These are phyloP conservation scores for Physcomitrium patens DNA, from an alignment of 225 moss, liverwort and hornwort genomes.

Conservation along the genomic window DNA sequence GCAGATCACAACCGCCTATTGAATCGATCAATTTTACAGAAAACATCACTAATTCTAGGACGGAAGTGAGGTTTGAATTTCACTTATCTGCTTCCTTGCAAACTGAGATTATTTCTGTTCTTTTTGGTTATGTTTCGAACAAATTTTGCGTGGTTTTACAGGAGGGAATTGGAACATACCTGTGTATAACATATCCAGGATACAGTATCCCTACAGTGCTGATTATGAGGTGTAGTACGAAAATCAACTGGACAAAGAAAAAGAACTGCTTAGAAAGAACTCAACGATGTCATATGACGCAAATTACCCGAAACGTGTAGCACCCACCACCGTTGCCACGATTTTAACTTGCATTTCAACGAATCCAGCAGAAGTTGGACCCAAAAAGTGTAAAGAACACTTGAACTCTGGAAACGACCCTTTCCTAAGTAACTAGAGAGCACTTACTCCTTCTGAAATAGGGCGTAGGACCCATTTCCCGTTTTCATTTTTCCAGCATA, in stretches of 20 bases:
- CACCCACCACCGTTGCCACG: not conserved
- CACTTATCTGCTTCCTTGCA: not conserved
- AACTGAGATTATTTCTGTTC: not conserved
- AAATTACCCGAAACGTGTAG: not conserved
- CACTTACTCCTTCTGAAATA: slow-evolving; percentile 64
- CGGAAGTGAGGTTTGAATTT: not conserved
- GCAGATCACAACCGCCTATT: too few species aligned
- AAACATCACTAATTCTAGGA: not conserved
- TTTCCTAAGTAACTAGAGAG: not conserved
- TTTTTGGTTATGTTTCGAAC: too few species aligned
- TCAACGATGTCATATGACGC: not conserved
- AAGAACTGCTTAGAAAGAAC: not conserved
- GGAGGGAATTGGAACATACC: slow-evolving; percentile 40
- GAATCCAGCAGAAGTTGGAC: not conserved
- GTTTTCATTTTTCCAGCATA: slow-evolving; percentile 41
- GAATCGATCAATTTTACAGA: not conserved
- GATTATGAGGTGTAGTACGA: slow-evolving; percentile 67
- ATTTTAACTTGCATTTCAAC: not conserved
- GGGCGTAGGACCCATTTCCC: not conserved
- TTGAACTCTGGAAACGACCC: not conserved
- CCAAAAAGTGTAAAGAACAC: not conserved
- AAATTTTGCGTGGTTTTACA: not conserved
- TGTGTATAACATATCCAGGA: slow-evolving; percentile 88
- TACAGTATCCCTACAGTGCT: slow-evolving; percentile 69
- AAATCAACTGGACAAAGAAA: slow-evolving; percentile 53